Base-by-base conservation (phyloP, 2,329 filamentous ascomycete species). In the Neurospora crassa region DNA sequence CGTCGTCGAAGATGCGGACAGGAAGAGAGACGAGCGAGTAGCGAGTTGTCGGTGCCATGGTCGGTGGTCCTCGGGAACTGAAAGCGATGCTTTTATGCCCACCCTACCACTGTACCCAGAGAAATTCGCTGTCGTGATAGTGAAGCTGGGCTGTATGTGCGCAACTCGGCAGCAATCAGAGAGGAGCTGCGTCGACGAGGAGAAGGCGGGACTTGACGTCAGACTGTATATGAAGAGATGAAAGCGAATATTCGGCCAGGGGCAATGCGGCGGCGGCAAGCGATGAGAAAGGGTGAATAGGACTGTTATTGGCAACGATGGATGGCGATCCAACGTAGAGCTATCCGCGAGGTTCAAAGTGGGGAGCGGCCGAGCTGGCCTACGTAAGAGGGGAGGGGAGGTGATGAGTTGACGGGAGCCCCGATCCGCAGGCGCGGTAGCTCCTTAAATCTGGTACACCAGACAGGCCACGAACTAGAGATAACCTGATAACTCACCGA, bases 11-110 rank as follows among this genome's bases (percentile, higher is more conserved):
- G 80, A 95, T 94, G 72, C 92, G 92, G 76, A 92, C 90, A 72
- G 96, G 96, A 74, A 99, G 88, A 74, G 96, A 98, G 76, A 98
- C 87, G 78, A 98, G 88, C 77, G 94, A 88, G 85, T 97, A 98
- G 79, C 89, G 94, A 76, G 82, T 80, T 70, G 77, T 75, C 68
- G 81, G 79, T 63, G 53, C 53, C 85, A 86, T 87, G 74, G 70
- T 74, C 71, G 68, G 59, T 16, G 16, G 24, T 63, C 24, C 53
- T 63, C 29, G 53, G 24, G 53, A 29, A 63, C 24, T 37, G 53
- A 63, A 63, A 5, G 53, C 29, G 29, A 2, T 29, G 53, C 53
- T 63, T 37, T 14, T 63, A n/a, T 63, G 29, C 16, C 24, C 24
- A 18, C 53, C 20, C 53, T 63, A 37, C 29, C 29, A 34, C 53